Evolutionary conservation across 2,329 filamentous ascomycete genomes (phyloP).

Genomic region (Verticillium isaacii): DNA sequence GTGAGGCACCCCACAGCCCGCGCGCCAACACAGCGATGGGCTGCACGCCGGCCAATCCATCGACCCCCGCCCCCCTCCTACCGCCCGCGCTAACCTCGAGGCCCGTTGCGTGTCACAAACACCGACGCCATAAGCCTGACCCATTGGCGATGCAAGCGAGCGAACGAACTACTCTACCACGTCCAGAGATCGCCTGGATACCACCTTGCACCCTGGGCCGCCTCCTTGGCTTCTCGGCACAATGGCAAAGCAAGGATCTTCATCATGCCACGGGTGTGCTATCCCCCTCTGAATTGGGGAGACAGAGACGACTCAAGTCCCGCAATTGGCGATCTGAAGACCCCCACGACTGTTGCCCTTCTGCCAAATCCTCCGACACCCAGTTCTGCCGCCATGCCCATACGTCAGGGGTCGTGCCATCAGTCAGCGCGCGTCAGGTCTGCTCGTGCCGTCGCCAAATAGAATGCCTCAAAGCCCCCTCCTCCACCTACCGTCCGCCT

Average conservation of each 20-base stretch:
- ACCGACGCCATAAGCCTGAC: background rate
- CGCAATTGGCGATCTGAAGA: background rate
- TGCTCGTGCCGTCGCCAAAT: background rate
- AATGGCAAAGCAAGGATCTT: background rate
- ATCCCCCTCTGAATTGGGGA: background rate
- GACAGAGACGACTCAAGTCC: background rate
- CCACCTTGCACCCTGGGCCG: background rate
- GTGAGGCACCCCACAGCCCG: background rate
- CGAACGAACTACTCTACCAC: background rate
- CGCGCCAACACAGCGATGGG: background rate
- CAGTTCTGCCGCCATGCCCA: background rate
- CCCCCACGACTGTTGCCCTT: background rate
- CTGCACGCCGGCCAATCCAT: background rate
- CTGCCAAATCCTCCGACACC: background rate
- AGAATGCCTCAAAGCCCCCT: constrained; percentile 4
- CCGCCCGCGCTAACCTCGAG: background rate
- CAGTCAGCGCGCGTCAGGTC: background rate
- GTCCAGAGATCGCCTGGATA: background rate
- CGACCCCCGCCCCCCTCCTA: background rate
- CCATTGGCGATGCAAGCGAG: background rate
- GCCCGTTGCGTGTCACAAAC: background rate
- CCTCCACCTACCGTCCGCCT: constrained; percentile 3
- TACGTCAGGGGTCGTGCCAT: background rate
- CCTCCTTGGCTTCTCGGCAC: background rate
- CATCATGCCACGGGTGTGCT: background rate